Evolutionary conservation across 2,329 filamentous ascomycete genomes (phyloP).

Genomic region (Aureobasidium sp.): DNA sequence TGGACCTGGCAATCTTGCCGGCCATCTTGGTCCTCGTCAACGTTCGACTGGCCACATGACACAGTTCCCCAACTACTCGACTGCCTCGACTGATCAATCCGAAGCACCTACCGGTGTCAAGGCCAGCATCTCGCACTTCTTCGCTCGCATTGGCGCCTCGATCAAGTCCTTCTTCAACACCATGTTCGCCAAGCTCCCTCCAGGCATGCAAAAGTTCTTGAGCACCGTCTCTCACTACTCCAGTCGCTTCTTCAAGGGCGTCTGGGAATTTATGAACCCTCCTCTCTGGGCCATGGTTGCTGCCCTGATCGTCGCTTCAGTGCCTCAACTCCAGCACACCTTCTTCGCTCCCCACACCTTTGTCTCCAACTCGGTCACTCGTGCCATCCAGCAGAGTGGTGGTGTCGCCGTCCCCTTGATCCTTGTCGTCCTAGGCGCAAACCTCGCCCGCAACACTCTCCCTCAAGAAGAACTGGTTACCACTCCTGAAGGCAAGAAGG

Average conservation of each 20-base stretch:
- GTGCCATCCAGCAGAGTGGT: conserved; percentile 75
- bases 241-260: conserved; percentile 52
- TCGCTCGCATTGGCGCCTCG: conserved; percentile 18
- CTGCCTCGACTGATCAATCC: conserved; percentile 19
- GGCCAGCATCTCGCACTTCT: conserved; percentile 18
- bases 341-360: conserved; percentile 90
- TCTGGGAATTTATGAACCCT: conserved; percentile 96
- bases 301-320: conserved; percentile 82
- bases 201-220: conserved; percentile 43
- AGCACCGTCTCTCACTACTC: conserved; percentile 34
- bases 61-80: conserved; percentile 29
- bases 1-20: conserved; percentile 33
- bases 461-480: conserved; percentile 54
- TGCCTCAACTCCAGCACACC: conserved; percentile 69
- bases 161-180: conserved; percentile 28
- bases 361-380: conserved; percentile 84
- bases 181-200: conserved; percentile 45
- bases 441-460: conserved; percentile 84
- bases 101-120: conserved; percentile 20
- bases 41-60: conserved; percentile 48
- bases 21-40: conserved; percentile 24
- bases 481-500: conserved; percentile 60
- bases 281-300: conserved; percentile 94
- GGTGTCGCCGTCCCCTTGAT: conserved; percentile 92
- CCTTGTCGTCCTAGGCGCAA: conserved; percentile 87